Evolutionary conservation across 78 protist genomes (phyloP).

Genomic region (Pigoraptor vietnamica): DNA sequence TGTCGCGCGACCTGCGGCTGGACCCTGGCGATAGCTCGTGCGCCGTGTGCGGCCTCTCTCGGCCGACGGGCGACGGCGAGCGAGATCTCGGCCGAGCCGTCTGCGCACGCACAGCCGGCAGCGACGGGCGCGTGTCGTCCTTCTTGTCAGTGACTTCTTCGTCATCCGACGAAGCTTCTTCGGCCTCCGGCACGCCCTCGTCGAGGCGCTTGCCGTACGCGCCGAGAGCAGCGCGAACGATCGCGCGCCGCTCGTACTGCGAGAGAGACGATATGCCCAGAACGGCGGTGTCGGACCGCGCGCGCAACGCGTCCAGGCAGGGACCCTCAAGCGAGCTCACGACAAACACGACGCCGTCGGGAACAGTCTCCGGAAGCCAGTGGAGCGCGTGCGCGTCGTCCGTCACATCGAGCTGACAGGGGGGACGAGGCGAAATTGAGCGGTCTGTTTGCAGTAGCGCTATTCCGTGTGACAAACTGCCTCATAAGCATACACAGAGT

Average conservation of each 20-base stretch:
- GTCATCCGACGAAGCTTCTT: background rate
- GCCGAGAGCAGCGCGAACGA: slow-evolving; percentile 27
- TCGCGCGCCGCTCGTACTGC: background rate
- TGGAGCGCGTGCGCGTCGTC: slow-evolving; percentile 49
- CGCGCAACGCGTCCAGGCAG: slow-evolving; percentile 12
- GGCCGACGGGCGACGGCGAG: no score
- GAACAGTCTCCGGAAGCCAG: slow-evolving; percentile 43
- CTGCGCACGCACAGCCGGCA: no score
- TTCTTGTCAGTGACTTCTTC: no score
- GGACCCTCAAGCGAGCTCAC: background rate
- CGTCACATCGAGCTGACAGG: slow-evolving; percentile 11
- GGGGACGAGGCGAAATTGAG: no score
- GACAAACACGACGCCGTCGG: slow-evolving; percentile 12
- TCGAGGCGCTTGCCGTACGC: slow-evolving; percentile 59
- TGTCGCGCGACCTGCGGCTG: no score
- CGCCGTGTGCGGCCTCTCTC: no score
- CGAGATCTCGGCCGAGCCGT: no score
- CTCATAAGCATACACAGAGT: no score
- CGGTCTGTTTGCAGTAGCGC: no score
- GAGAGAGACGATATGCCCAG: slow-evolving; percentile 14
- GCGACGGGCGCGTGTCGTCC: no score
- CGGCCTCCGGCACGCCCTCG: slow-evolving; percentile 33
- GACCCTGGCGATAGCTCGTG: no score
- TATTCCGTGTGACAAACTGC: no score
- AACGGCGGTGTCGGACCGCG: background rate